Conservation (phyloP, 192 early-diverging fungal genomes). For the Pilaira anomala region DNA sequence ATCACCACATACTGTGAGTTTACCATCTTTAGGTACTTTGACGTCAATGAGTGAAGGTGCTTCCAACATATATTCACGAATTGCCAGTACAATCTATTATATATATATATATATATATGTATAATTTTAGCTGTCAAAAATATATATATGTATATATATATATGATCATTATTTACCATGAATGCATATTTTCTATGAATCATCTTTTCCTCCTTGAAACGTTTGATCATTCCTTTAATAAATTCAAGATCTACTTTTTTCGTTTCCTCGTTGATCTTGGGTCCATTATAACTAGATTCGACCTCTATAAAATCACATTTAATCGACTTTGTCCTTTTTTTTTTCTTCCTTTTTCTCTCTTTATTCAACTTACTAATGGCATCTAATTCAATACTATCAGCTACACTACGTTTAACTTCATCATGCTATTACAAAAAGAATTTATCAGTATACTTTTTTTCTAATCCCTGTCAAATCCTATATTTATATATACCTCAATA, state of each 20-base stretch:
- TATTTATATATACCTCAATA: constrained; percentile 55
- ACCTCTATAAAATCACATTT: constrained; percentile 37
- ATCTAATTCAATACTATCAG: constrained; percentile 62
- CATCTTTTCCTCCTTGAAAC: constrained; percentile 86
- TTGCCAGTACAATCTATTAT: constrained; percentile 69
- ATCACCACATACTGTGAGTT: constrained; percentile 95
- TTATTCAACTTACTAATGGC: constrained; percentile 40
- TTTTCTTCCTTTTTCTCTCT: not conserved
- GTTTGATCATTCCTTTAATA: constrained; percentile 69
- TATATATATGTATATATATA: not conserved
- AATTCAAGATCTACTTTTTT: constrained; percentile 77
- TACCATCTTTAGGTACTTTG: constrained; percentile 63
- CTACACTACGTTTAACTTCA: constrained; percentile 30
- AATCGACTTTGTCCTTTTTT: not conserved
- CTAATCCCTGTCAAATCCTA: too few species aligned
- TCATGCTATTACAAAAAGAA: constrained; percentile 20
- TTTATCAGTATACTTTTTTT: not conserved
- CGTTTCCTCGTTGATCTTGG: constrained; percentile 58
- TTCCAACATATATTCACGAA: constrained; percentile 70
- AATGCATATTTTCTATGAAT: constrained; percentile 88
- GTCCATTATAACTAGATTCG: constrained; percentile 81
- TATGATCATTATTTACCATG: constrained; percentile 42
- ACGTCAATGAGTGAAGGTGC: constrained; percentile 85
- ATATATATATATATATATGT: not conserved
- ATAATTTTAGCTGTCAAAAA: not conserved